Base-by-base conservation (phyloP, 2,329 filamentous ascomycete genomes). In the Cylindrodendrum hubeiense region DNA sequence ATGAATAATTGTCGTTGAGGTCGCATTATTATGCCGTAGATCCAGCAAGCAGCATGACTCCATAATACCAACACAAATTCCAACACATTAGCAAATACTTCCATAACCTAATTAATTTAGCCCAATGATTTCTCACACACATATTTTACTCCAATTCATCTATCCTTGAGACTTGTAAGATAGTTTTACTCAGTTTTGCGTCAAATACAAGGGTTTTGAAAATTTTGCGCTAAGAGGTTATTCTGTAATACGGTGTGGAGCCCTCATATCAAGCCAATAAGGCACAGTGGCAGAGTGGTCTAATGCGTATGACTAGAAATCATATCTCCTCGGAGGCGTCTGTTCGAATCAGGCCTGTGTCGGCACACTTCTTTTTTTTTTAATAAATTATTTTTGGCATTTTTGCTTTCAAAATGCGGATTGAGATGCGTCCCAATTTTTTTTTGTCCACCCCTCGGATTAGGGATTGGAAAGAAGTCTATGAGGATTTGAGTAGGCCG, bases 271-370 rank as follows among this genome's bases (percentile, higher is more conserved):
- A 60, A 69, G 67, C 66, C 51, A 65, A 1, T 15, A 49, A 71
- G 71, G 71, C 71, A 65, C 66, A 63, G 71, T 73, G 71, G 71
- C 71, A 73, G 71, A 73, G 71, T 73, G 71, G 71, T 73, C 70
- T 73, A 73, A 73, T 73, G 71, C 71, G 71, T 69, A 69, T 73
- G 71, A 73, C 71, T 73, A 73, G 71, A 73, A 73, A 73, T 73
- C 71, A 73, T 69, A 69, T 73, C 67, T 68, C 71, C 24, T 73
- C 71, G 71, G 71, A 68, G 67, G 71, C 71, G 71, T 73, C 71
- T 73, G 71, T 73, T 73, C 71, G 67, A 73, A 73, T 73, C 71
- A 73, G 71, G 71, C 69, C 71, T 63, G 66, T 65, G 71, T 73
- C 69, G 71, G 21, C 26, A 5, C 24, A 3, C 0, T 17, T 58